These are phyloP conservation scores for Neurospora tetrasperma DNA, from an alignment of 495 filamentous ascomycete species.

Conservation along the genomic window DNA sequence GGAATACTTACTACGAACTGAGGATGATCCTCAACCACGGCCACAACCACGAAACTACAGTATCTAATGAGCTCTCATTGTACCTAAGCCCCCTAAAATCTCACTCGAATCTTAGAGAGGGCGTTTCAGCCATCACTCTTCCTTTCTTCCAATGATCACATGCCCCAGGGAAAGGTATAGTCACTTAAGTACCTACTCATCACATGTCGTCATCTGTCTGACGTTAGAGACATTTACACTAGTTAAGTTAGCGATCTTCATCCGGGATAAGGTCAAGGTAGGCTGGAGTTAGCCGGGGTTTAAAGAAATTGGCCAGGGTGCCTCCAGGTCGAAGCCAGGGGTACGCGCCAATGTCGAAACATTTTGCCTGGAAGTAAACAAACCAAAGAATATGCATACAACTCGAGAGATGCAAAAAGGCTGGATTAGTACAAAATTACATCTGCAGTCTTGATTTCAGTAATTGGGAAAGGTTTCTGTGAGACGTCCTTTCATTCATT, in stretches of 20 bases:
- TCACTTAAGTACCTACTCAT: not conserved
- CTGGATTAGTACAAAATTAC: not conserved
- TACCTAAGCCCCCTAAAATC: too few relatives aligned
- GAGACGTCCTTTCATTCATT: too few relatives aligned
- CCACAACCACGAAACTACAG: too few relatives aligned
- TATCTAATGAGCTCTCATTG: too few relatives aligned
- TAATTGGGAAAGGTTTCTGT: too few relatives aligned
- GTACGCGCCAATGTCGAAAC: not conserved
- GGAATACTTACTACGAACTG: not conserved
- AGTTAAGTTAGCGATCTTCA: not conserved
- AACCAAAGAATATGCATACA: not conserved
- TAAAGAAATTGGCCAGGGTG: not conserved
- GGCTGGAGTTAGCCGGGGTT: not conserved
- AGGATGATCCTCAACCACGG: not conserved
- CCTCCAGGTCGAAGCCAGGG: not conserved
- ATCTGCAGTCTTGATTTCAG: not conserved
- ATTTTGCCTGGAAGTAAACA: not conserved
- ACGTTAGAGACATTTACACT: not conserved
- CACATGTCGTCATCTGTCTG: not conserved
- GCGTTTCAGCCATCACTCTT: not conserved
- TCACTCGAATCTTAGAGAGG: too few relatives aligned
- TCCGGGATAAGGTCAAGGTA: not conserved
- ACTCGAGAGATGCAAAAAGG: not conserved
- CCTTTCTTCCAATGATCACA: not conserved
- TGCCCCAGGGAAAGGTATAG: not conserved